phyloP scores from a whole-genome alignment of 2,329 filamentous ascomycete species.

The Hymenotorrendiella dingleyae region DNA sequence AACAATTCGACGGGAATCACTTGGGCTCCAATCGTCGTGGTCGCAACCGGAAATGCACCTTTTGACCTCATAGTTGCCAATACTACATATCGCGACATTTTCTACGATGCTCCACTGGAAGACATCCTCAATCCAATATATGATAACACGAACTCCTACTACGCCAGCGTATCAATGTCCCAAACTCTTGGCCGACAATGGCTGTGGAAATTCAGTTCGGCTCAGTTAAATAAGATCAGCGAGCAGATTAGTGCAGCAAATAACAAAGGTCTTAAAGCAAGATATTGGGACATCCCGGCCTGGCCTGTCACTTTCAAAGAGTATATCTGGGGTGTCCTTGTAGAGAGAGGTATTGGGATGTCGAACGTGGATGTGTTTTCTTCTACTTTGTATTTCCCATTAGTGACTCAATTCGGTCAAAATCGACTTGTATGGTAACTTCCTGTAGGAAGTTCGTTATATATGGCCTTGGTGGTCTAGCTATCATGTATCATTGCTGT shows the following conservation, averaged over 20 bases:
- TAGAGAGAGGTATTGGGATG: slow-evolving; percentile 48
- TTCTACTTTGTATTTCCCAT: too few relatives aligned
- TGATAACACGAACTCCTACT: slow-evolving; percentile 53
- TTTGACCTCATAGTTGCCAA: slow-evolving; percentile 48
- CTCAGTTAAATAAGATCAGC: slow-evolving; percentile 37
- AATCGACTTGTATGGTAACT: too few relatives aligned
- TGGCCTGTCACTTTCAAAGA: slow-evolving; percentile 49
- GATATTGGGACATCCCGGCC: slow-evolving; percentile 52
- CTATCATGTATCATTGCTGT: too few relatives aligned
- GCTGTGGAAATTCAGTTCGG: slow-evolving; percentile 39
- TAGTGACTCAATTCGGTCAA: too few relatives aligned
- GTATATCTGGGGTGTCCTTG: slow-evolving; percentile 46
- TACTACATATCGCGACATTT: slow-evolving; percentile 49
- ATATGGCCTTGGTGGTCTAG: too few relatives aligned
- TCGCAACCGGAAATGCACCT: slow-evolving; percentile 57
- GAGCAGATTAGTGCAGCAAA: slow-evolving; percentile 40
- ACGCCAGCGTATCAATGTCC: slow-evolving; percentile 53
- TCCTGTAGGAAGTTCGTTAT: too few relatives aligned
- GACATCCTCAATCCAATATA: slow-evolving; percentile 30
- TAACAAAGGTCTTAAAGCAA: slow-evolving; percentile 42
- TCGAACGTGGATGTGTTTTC: slow-evolving; percentile 57
- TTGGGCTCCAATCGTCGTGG: slow-evolving; percentile 52
- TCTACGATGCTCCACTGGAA: slow-evolving; percentile 58
- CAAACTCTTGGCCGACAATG: slow-evolving; percentile 42
- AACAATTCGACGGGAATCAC: slow-evolving; percentile 40